A percentile compares a stretch with the other conserved stretches of the same genome.
Conservation (phyloP, 1,284 basidiomycete genomes). For the Papiliotrema nemorosa region DNA sequence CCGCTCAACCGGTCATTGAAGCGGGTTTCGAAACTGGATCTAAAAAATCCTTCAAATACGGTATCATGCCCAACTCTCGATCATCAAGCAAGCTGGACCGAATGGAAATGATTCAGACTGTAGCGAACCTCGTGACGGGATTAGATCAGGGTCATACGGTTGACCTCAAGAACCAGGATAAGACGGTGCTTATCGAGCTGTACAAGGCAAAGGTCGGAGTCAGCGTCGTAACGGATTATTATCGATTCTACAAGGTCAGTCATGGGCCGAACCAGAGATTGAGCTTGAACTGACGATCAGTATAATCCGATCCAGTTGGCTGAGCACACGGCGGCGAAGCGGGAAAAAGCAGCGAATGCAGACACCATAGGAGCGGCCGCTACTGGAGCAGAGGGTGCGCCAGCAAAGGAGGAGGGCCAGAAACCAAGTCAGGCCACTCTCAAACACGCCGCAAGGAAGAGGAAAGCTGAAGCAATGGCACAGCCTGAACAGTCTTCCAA, state of each 20-base stretch:
- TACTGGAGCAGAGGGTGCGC: not conserved
- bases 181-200: slow-evolving; percentile 39
- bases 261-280: not conserved
- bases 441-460: slow-evolving; percentile 5
- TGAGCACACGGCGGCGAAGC: slow-evolving; percentile 6
- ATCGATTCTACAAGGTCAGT: slow-evolving; percentile 35
- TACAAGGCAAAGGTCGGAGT: slow-evolving; percentile 36
- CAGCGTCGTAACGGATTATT: slow-evolving; percentile 36
- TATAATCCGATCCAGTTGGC: slow-evolving; percentile 19
- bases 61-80: slow-evolving; percentile 29
- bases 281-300: not conserved
- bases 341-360: not conserved
- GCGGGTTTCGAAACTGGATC: slow-evolving; percentile 20
- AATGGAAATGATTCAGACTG: slow-evolving; percentile 39
- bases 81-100: slow-evolving; percentile 34
- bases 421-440: not conserved
- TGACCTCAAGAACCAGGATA: slow-evolving; percentile 37
- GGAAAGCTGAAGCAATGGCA: not conserved
- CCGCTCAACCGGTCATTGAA: slow-evolving; percentile 18
- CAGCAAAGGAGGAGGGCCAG: not conserved
- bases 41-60: slow-evolving; percentile 35
- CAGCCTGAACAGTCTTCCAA: no score
- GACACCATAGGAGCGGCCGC: not conserved
- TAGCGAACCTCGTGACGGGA: slow-evolving; percentile 34
- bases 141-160: slow-evolving; percentile 33